Evolutionary conservation across 2,329 filamentous ascomycete species (phyloP), one percentile per base, ranked within the genome.

Genomic region (Clonostachys chloroleuca): DNA sequence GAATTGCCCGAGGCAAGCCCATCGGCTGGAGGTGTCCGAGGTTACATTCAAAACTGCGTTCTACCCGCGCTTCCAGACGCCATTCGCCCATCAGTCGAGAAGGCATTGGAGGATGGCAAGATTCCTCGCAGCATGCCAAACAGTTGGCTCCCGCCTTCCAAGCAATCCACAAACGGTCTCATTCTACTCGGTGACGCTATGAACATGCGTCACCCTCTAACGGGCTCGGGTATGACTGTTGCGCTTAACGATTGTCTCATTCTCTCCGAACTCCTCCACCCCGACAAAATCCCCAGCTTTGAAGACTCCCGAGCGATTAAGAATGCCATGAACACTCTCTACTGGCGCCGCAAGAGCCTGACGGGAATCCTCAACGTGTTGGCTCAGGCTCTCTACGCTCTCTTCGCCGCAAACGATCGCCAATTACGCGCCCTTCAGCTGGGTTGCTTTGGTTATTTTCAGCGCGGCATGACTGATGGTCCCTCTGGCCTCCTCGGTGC

Each of bases 151-250:
- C 92, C 94, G 6, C 83, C 94, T 0, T 79, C 83, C 1, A 70
- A 68, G 41, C 87, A 87, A 50, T 59, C 59, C 5, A 50, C 60
- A 41, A 67, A 67, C 42, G 87, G 88, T 61, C 79, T 96, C 50
- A 77, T 96, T 43, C 74, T 99, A 35, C 78, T 97, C 9, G 94
- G 94, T 49, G 94, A 99, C 64, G 92, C 94, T 13, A 86, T 95
- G 78, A 99, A 99, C 73, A 99, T 99, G 94, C 88, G 94, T n/a
- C 94, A 99, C 69, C 94, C 94, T 2, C 78, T 99, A 12, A 99
- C 94, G 0, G 94, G 94, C 46, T 94, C 94, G 54, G 94, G 94
- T 57, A 99, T 99, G 94, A 97, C 92, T 0, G 94, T 97, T 2
- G 94, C 90, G 2, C 87, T 99, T 67, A 95, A 92, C 69, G 94